Evolutionary conservation across 768 basidiomycete genomes (phyloP).

Genomic region (Russula olivacea): DNA sequence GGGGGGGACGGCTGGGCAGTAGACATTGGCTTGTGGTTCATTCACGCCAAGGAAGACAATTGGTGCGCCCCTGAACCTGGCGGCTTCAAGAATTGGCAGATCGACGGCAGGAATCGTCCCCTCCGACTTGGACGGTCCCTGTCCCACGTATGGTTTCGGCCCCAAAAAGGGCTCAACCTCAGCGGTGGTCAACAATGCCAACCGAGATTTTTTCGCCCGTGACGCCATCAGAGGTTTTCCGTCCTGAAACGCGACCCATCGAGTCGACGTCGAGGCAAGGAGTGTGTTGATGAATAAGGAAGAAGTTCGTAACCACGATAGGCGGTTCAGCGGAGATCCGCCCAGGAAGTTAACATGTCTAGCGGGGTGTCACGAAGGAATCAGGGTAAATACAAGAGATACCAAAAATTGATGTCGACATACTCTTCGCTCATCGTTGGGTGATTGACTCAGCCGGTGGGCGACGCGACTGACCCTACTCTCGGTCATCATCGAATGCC

Average conservation of each 20-base stretch:
- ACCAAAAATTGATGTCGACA: slow-evolving; percentile 12
- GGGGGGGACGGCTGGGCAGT: slow-evolving; percentile 52
- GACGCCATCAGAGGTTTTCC: slow-evolving; percentile 60
- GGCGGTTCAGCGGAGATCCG: slow-evolving; percentile 71
- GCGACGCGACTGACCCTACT: background rate
- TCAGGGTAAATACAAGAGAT: slow-evolving; percentile 12
- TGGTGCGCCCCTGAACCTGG: slow-evolving; percentile 51
- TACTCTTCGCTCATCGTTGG: slow-evolving; percentile 22
- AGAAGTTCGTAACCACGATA: slow-evolving; percentile 76
- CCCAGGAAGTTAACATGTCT: slow-evolving; percentile 47
- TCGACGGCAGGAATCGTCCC: slow-evolving; percentile 30
- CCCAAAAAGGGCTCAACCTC: slow-evolving; percentile 66
- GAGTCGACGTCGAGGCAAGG: slow-evolving; percentile 49
- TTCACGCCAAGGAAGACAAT: slow-evolving; percentile 79
- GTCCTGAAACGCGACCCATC: slow-evolving; percentile 73
- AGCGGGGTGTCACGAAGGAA: slow-evolving; percentile 11
- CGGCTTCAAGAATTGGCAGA: slow-evolving; percentile 43
- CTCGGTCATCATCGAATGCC: background rate
- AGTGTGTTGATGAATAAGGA: slow-evolving; percentile 71
- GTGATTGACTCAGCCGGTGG: slow-evolving; percentile 4
- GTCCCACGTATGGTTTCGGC: slow-evolving; percentile 61
- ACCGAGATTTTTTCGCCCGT: slow-evolving; percentile 31
- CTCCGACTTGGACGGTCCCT: slow-evolving; percentile 47
- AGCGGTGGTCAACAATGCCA: slow-evolving; percentile 53
- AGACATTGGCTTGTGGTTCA: slow-evolving; percentile 43